Conservation (phyloP, 2,329 filamentous ascomycete species). For the Zopfia rhizophila region DNA sequence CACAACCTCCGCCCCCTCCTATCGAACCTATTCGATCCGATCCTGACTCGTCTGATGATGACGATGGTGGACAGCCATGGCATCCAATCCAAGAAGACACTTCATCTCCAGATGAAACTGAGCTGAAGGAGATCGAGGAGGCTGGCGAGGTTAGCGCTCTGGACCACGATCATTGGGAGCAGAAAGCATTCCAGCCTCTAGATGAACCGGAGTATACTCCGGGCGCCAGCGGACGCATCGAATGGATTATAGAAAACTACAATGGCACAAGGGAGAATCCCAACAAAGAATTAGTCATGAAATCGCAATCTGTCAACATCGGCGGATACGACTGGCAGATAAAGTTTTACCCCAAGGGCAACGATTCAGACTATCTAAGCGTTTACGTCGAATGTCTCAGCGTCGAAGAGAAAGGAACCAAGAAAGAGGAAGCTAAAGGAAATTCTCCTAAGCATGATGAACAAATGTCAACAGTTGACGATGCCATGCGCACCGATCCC, state of each 20-base stretch:
- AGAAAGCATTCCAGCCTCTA: constrained; percentile 64
- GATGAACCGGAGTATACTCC: constrained; percentile 68
- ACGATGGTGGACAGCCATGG: constrained; percentile 55
- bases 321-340: constrained; percentile 73
- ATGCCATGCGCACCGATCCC: constrained; percentile 7
- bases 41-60: constrained; percentile 49
- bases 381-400: constrained; percentile 71
- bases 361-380: constrained; percentile 67
- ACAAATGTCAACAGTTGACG: constrained; percentile 17
- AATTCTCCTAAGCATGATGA: constrained; percentile 17
- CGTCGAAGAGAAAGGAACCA: constrained; percentile 42
- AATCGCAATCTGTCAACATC: constrained; percentile 65
- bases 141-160: constrained; percentile 64
- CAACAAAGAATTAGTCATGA: constrained; percentile 68
- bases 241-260: constrained; percentile 68
- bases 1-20: constrained; percentile 45
- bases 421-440: constrained; percentile 26
- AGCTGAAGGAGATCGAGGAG: constrained; percentile 67
- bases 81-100: constrained; percentile 66
- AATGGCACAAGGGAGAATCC: constrained; percentile 70
- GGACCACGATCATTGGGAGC: constrained; percentile 69
- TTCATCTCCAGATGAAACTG: constrained; percentile 65
- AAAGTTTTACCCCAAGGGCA: constrained; percentile 72
- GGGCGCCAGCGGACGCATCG: constrained; percentile 64
- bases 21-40: constrained; percentile 41